Base-by-base conservation (phyloP, 306 rosid species). In the Pyrus communis region DNA sequence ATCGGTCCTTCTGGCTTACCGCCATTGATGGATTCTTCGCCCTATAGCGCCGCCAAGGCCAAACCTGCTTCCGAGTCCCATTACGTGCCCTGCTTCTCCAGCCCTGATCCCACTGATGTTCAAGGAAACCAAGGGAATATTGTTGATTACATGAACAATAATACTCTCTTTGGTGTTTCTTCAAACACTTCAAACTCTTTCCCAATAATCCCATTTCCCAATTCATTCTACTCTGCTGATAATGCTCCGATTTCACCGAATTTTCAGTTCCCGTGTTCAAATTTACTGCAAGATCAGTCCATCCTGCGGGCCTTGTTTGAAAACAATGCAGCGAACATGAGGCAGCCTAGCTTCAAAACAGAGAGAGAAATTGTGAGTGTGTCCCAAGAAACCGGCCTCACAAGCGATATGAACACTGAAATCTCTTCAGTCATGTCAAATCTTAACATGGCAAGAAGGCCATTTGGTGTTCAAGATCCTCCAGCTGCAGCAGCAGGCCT, bases 51-150 rank as follows among this genome's bases (percentile, higher is more conserved):
- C 61, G 78, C 62, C 19, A 87, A 86, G 21, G 73, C 82, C 51
- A 91, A 85, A 71, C 75, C 83, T 2, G 49, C 71, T 21, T 62
- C 43, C 18, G 91, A 85, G 69, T 82, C 89, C 61, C 74, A 75
- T 77, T 84, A 92, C 99, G 99, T 96, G 99, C 90, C 99, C 99
- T 96, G 99, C 99, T 96, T 96, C 99, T 96, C 99, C 99, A 90
- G 82, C 84, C 81, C 11, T 19, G 78, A 45, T 51, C 67, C 85
- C 77, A 72, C 86, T 71, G 85, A 86, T 83, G 81, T 83, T 82
- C 91, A 74, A 57, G 85, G 89, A 82, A 87, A 87, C 86, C 96
- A 79, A 69, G 86, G 73, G 52, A 65, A 51, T 51, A 51, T 86
- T 77, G 75, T 75, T 68, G 88, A 85, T 79, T 82, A 87, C 76